Conservation (phyloP, 352 stramenopile species). For the Pythium dissimile region DNA sequence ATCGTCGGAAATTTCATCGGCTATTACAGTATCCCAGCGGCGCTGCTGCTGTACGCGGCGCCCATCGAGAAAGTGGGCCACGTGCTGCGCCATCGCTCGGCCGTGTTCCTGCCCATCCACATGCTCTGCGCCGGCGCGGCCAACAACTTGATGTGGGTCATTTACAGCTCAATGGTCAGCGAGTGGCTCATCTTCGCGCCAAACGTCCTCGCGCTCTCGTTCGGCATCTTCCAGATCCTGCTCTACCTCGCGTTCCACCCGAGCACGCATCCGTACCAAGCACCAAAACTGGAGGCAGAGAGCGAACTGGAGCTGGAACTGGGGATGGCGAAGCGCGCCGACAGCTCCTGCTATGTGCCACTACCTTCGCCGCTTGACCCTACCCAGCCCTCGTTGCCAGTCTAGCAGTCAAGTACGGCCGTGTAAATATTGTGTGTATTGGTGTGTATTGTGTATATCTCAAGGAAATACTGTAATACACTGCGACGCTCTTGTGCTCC, state of each 20-base stretch:
- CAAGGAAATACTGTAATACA: too few relatives aligned
- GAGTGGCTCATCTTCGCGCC: slow-evolving; percentile 51
- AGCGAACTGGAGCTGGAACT: background rate
- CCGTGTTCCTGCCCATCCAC: slow-evolving; percentile 44
- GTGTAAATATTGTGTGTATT: too few relatives aligned
- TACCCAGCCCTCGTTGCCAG: too few relatives aligned
- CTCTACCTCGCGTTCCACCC: slow-evolving; percentile 33
- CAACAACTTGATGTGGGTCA: slow-evolving; percentile 54
- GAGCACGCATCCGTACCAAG: slow-evolving; percentile 30
- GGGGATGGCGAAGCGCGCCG: background rate
- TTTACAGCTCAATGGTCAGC: slow-evolving; percentile 33
- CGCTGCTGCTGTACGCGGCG: slow-evolving; percentile 43
- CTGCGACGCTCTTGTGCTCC: too few relatives aligned
- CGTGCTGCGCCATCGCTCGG: slow-evolving; percentile 41
- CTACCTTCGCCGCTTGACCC: background rate
- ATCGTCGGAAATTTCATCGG: slow-evolving; percentile 27
- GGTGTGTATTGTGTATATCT: too few relatives aligned
- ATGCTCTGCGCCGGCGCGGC: slow-evolving; percentile 43
- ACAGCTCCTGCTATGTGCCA: background rate
- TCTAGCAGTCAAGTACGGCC: too few relatives aligned
- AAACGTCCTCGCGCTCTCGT: slow-evolving; percentile 31
- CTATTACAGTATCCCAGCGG: slow-evolving; percentile 35
- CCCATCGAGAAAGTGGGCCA: slow-evolving; percentile 45
- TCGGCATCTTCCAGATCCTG: slow-evolving; percentile 31
- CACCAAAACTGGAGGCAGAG: slow-evolving; percentile 12